Base-by-base conservation (phyloP, 345 rosid genomes). In the Eucalyptus regnans region DNA sequence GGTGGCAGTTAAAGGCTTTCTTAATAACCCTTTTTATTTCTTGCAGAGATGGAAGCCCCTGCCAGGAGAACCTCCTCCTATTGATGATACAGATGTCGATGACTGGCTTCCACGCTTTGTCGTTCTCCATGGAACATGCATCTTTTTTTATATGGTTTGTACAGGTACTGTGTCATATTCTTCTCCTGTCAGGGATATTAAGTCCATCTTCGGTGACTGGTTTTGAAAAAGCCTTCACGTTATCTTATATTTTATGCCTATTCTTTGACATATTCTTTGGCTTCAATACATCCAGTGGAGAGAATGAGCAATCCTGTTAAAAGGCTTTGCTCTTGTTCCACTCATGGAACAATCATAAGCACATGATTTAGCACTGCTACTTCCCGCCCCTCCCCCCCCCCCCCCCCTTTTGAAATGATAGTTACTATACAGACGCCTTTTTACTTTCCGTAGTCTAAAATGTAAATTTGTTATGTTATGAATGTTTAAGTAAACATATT, bases 81-180 rank as follows among this genome's bases (percentile, higher is more conserved):
- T 97, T 89, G 99, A 98, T 86, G 99, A 98, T 93, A 88, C 92
- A 11, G 99, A 98, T 37, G 98, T 97, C 68, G 99, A 97, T 86
- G 99, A 97, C 89, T 97, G 99, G 99, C 99, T 97, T 91, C 99
- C 99, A 52, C 95, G 99, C 49, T 98, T 98, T 41, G 93, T 95
- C 87, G 99, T 98, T 85, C 99, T 98, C 91, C 98, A 98, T 10
- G 99, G 99, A 86, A 66, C 93, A 9, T 96, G 99, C 91, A 92
- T 98, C 56, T 98, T 96, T 95, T 95, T 97, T 94, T 97, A 94
- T 90, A 89, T 97, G 87, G 62, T 90, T 62, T 95, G 96, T 89
- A 95, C 98, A 92, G 99, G 99, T 95, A 90, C 12, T 12, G 33
- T 87, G 51, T 79, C 86, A n/a, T 81, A 16, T 64, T 52, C 51